These are phyloP conservation scores for Crucibulum laeve DNA, from an alignment of 768 basidiomycete species.

Conservation along the genomic window DNA sequence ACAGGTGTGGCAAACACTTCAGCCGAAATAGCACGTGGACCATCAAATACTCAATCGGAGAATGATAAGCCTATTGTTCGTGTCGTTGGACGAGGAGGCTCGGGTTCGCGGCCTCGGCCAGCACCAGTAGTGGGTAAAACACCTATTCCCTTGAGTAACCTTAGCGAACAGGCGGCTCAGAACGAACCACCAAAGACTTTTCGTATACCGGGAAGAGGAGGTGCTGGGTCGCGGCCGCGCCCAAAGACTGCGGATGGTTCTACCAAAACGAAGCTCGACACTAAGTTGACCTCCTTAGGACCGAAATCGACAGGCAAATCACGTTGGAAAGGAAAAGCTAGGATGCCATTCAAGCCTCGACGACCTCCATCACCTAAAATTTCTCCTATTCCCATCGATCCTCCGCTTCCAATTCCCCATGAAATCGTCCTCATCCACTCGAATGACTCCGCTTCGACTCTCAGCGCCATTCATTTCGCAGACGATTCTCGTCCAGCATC, in stretches of 20 bases:
- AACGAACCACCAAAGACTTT: conserved; percentile 3
- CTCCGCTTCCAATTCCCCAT: too few relatives aligned
- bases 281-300: neutral
- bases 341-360: too few relatives aligned
- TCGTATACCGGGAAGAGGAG: conserved; percentile 14
- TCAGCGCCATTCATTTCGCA: conserved; percentile 14
- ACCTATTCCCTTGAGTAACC: neutral
- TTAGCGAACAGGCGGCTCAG: neutral
- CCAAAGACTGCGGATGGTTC: conserved; percentile 3
- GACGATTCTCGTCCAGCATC: conserved; percentile 8
- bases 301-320: neutral
- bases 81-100: conserved; percentile 15
- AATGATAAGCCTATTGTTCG: conserved; percentile 8
- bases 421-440: too few relatives aligned
- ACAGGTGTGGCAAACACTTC: neutral
- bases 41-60: conserved; percentile 3
- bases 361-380: neutral
- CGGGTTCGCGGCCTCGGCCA: conserved; percentile 11
- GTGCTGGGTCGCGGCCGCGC: conserved; percentile 13
- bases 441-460: conserved; percentile 6
- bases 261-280: conserved; percentile 4
- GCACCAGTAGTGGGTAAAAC: conserved; percentile 3
- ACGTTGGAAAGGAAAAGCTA: neutral
- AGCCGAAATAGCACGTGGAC: neutral
- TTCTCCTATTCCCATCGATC: conserved; percentile 6